Evolutionary conservation across 169 alveolate genomes (phyloP).

Genomic region (Eimeria mitis): DNA sequence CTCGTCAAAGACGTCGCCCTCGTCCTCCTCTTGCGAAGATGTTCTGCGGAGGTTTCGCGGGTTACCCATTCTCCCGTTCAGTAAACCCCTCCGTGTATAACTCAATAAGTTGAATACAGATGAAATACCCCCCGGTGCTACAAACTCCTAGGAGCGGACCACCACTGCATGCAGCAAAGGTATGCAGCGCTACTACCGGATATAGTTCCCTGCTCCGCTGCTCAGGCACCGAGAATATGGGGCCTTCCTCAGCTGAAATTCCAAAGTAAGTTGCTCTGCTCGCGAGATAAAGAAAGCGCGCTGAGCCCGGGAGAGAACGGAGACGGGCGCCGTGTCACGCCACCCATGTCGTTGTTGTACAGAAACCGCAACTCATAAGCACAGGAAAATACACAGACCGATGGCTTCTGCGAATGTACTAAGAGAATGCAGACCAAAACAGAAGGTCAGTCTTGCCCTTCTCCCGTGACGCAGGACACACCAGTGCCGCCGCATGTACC

Average conservation of each 20-base stretch:
- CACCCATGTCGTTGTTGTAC: neutral
- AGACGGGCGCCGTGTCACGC: neutral
- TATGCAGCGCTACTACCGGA: neutral
- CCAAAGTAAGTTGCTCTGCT: neutral
- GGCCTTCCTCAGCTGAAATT: neutral
- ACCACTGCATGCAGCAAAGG: neutral
- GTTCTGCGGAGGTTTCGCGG: conserved; percentile 55
- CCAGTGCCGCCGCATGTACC: neutral
- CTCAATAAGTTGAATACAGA: neutral
- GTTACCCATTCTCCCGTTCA: conserved; percentile 8
- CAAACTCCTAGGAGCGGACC: neutral
- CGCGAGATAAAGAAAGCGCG: neutral
- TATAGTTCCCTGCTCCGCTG: neutral
- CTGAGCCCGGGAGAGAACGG: neutral
- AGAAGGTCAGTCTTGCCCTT: neutral
- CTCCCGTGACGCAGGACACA: neutral
- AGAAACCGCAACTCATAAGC: neutral
- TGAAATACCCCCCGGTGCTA: neutral
- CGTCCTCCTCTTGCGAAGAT: conserved; percentile 52
- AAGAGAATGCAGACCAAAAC: neutral
- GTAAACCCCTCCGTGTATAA: neutral
- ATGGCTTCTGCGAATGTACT: neutral
- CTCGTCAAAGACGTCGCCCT: conserved; percentile 60
- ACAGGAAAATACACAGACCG: neutral
- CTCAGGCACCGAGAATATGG: neutral